phyloP scores from a whole-genome alignment of 805 yeast genomes.

The Candida silvatica region DNA sequence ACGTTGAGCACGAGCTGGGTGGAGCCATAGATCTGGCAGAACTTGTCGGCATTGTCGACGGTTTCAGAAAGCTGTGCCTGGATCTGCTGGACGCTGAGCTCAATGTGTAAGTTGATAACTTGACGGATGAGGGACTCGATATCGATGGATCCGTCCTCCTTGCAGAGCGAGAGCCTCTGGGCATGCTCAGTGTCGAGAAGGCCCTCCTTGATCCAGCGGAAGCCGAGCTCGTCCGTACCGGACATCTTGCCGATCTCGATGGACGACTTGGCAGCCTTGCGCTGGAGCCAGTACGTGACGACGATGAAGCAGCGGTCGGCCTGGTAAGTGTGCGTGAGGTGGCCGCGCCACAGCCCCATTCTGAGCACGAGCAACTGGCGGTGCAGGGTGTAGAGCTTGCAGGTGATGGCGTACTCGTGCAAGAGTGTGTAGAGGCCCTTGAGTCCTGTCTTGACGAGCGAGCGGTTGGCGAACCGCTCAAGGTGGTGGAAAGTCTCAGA shows the following conservation, averaged over 20 bases:
- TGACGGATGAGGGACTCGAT: conserved; percentile 29
- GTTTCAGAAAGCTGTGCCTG: conserved; percentile 21
- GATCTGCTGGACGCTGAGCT: conserved; percentile 25
- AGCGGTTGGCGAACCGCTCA: conserved; percentile 48
- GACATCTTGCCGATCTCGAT: conserved; percentile 50
- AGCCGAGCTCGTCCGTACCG: conserved; percentile 37
- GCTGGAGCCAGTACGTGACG: conserved; percentile 58
- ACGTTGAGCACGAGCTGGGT: conserved; percentile 20
- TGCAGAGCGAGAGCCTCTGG: conserved; percentile 25
- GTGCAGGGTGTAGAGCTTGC: conserved; percentile 53
- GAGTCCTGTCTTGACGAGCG: conserved; percentile 37
- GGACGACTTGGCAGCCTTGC: conserved; percentile 40
- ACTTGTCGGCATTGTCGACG: conserved; percentile 21
- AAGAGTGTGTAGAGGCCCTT: conserved; percentile 46
- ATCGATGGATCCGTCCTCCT: conserved; percentile 24
- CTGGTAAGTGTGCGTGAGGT: conserved; percentile 48
- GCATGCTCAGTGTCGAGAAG: conserved; percentile 12
- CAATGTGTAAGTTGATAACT: conserved; percentile 33
- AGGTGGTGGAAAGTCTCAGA: conserved; percentile 30
- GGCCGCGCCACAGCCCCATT: conserved; percentile 48
- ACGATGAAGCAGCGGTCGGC: conserved; percentile 45
- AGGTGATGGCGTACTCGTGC: conserved; percentile 52
- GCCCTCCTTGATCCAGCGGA: conserved; percentile 60
- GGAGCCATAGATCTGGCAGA: conserved; percentile 15
- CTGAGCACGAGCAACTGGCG: conserved; percentile 46